These are phyloP conservation scores for Przewalskia tangutica DNA, from an alignment of 257 asterid genomes.

Conservation along the genomic window DNA sequence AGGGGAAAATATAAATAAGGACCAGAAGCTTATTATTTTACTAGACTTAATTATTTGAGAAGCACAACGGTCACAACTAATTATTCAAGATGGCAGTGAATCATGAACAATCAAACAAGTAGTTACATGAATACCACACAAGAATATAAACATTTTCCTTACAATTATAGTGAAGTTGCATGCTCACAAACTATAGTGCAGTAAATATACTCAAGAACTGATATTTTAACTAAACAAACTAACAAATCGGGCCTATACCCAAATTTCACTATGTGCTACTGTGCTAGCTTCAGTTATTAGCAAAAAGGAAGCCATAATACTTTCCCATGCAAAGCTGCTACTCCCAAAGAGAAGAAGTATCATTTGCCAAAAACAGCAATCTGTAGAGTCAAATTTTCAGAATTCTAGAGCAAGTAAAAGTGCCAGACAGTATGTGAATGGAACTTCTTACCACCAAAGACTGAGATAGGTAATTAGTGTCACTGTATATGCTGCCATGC, in stretches of 20 bases:
- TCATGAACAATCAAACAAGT: neutral
- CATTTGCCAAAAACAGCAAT: neutral
- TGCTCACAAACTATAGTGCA: neutral
- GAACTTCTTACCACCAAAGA: conserved; percentile 79
- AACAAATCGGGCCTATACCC: neutral
- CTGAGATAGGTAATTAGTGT: conserved; percentile 61
- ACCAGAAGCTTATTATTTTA: neutral
- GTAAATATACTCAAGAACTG: neutral
- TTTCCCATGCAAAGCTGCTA: neutral
- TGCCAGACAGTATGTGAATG: neutral
- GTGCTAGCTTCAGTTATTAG: neutral
- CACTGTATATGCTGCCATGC: conserved; percentile 71
- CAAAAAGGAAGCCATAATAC: neutral
- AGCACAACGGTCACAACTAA: neutral
- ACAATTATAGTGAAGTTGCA: neutral
- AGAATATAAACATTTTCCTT: neutral
- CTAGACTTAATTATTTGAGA: neutral
- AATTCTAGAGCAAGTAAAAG: neutral
- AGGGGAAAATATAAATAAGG: conserved; percentile 1
- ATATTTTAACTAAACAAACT: neutral
- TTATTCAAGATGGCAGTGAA: neutral
- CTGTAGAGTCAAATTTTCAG: neutral
- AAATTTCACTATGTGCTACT: neutral
- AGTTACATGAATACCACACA: neutral
- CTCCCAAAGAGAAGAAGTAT: neutral